Evolutionary conservation across 805 yeast genomes (phyloP), one percentile per base, ranked within the genome.

Genomic region (Wickerhamiella sorbophila): DNA sequence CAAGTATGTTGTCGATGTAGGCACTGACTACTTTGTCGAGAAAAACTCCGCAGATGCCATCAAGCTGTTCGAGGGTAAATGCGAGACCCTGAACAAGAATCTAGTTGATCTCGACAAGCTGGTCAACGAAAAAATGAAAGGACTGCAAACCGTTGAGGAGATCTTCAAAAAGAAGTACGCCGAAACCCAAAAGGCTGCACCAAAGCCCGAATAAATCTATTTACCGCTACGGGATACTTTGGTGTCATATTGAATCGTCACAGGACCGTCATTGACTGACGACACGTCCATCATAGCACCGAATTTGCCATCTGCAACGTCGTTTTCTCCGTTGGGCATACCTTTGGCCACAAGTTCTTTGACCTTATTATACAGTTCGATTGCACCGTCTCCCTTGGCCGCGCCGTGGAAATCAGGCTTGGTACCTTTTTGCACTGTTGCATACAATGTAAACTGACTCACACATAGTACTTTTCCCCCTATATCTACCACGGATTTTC

Each of bases 211-310:
- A 6, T 32, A 17, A 33, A 16, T 24, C 29, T 24, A 24, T 24
- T 31, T n/a, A 31, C 33, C 33, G 33, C 16, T 34, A 3, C 37
- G 37, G 8, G n/a, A 16, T 12, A 40, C 32, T 33, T 61, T 70
- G 1, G 88, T 79, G 56, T 87, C 95, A 64, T 80, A 71, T 17
- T 78, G 71, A 26, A 88, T 79, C 0, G 97, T 88, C 1, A 83
- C 85, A 0, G 97, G 97, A 1, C 97, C 97, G 53, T 88, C 96
- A 54, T 91, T 91, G 12, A 79, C 75, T 46, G 88, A 60, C 1
- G 71, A 71, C 14, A 93, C 95, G 48, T 84, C 94, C 98, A 91
- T 91, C 95, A 88, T 83, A 9, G 88, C 97, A 0, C 97, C 98
- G 57, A 91, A 91, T 42, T 74, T 67, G 2, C 98, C 98, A 52